Conservation (phyloP, 805 yeast species). For the Wilhelminamyces savonicus region DNA sequence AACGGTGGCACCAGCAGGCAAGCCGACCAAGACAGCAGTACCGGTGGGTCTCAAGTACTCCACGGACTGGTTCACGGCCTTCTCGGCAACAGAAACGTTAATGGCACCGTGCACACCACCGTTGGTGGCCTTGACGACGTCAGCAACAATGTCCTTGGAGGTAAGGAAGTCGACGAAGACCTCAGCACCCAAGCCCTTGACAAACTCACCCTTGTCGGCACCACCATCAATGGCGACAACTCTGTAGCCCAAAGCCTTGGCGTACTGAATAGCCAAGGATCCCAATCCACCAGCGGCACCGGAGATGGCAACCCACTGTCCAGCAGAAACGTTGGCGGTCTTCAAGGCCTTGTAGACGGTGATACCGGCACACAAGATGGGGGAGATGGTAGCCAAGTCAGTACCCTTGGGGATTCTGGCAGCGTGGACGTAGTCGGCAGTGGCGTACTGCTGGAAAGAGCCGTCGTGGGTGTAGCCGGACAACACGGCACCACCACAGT, state of each 20-base stretch:
- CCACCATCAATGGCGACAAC: conserved; percentile 74
- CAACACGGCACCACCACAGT: conserved; percentile 61
- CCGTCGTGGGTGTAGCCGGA: conserved; percentile 73
- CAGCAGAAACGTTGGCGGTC: conserved; percentile 50
- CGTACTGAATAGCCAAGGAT: conserved; percentile 69
- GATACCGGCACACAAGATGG: conserved; percentile 63
- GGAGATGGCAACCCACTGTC: conserved; percentile 69
- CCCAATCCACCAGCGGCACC: conserved; percentile 87
- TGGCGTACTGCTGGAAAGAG: conserved; percentile 62
- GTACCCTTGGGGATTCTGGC: conserved; percentile 52
- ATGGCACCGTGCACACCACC: conserved; percentile 56
- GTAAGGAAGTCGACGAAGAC: conserved; percentile 52
- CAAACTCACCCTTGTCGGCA: conserved; percentile 48
- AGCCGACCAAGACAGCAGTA: conserved; percentile 39
- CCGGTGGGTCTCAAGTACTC: conserved; percentile 31
- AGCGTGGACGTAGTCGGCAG: conserved; percentile 61
- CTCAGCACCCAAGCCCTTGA: conserved; percentile 58
- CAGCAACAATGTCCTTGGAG: conserved; percentile 45
- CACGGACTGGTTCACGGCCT: conserved; percentile 42
- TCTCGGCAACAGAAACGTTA: conserved; percentile 47
- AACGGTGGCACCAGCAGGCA: conserved; percentile 40
- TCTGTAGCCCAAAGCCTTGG: conserved; percentile 65
- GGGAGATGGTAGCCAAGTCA: conserved; percentile 52
- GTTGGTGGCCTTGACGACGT: conserved; percentile 35
- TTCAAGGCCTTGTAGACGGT: conserved; percentile 65